Base-by-base conservation (phyloP, 1,284 basidiomycete species). In the Cystobasidium pallidum region DNA sequence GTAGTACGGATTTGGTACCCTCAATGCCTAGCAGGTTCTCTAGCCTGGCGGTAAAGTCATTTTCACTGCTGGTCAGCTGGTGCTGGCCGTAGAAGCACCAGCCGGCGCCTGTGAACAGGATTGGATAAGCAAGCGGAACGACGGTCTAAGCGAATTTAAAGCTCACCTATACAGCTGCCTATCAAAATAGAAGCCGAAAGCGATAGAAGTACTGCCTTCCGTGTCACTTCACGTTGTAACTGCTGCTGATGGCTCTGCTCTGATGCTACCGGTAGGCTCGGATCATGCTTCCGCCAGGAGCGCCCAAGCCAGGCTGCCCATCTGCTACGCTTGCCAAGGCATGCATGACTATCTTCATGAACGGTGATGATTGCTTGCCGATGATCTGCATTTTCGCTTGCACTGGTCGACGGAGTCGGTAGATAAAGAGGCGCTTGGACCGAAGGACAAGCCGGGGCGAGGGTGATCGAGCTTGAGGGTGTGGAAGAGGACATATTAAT, bases 151-250 rank as follows among this genome's bases (percentile, higher is more conserved):
- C 11, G 21, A 41, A 30, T 10, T 10, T 26, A 13, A 4, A 39
- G n/a, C 36, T 39, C 39, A 61, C 58, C 58, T 13, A 28, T 45
- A 26, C 39, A 24, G 39, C 58, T 61, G 2, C 36, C 58, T 26
- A 61, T 4, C 24, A 61, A 36, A 2, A 26, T 24, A 61, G 15
- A 11, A 30, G 41, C 21, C 1, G 58, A 39, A 4, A 61, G n/a
- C 28, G 58, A 26, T n/a, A 61, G 30, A 28, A 19, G 21, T 3
- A 45, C 24, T 4, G n/a, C 58, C 4, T 39, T 39, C 15, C 39
- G 36, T n/a, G 7, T 43, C 11, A 61, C 28, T 45, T 61, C 13
- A 13, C 26, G 58, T 15, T 26, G 6, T 26, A 39, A 30, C n/a
- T 24, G 19, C 15, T 6, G n/a, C 58, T 61, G 21, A 26, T 43